These are phyloP conservation scores for Paecilomyces sp. DNA, from an alignment of 2,329 filamentous ascomycete genomes.

Conservation along the genomic window DNA sequence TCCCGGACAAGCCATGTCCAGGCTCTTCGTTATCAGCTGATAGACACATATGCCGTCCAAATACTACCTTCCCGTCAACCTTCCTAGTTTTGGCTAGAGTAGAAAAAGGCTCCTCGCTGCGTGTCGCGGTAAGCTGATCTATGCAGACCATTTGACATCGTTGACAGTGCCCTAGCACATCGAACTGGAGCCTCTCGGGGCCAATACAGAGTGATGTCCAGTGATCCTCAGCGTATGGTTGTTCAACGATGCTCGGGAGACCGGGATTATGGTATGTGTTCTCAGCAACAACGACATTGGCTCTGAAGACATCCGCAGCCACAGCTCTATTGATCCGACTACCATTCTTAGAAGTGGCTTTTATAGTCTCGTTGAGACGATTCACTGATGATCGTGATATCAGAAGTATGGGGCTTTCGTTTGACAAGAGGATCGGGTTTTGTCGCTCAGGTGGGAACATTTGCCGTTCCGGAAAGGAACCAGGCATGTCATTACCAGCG, in stretches of 20 bases:
- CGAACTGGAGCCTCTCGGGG: conserved; percentile 20
- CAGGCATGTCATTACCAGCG: conserved; percentile 35
- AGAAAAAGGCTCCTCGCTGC: conserved; percentile 76
- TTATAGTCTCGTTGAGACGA: conserved; percentile 67
- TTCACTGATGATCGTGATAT: conserved; percentile 76
- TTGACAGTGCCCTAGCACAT: conserved; percentile 75
- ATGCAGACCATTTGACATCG: conserved; percentile 96
- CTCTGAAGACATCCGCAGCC: conserved; percentile 70
- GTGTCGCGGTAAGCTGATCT: conserved; percentile 72
- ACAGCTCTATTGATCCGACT: conserved; percentile 46
- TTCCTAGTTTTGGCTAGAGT: conserved; percentile 82
- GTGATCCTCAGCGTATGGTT: conserved; percentile 70
- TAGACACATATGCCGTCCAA: conserved; percentile 67
- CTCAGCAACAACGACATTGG: conserved; percentile 71
- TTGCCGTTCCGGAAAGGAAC: conserved; percentile 44
- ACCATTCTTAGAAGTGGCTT: conserved; percentile 47
- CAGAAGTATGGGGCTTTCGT: conserved; percentile 87
- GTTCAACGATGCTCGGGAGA: conserved; percentile 30
- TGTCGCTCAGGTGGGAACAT: conserved; percentile 46
- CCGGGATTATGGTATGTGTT: conserved; percentile 24
- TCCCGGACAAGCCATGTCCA: neutral
- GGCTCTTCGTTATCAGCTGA: conserved; percentile 8
- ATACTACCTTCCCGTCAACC: conserved; percentile 77
- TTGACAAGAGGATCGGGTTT: conserved; percentile 69
- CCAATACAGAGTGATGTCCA: conserved; percentile 68